Conservation (phyloP, 2,329 filamentous ascomycete genomes). For the Remersonia thermophila region DNA sequence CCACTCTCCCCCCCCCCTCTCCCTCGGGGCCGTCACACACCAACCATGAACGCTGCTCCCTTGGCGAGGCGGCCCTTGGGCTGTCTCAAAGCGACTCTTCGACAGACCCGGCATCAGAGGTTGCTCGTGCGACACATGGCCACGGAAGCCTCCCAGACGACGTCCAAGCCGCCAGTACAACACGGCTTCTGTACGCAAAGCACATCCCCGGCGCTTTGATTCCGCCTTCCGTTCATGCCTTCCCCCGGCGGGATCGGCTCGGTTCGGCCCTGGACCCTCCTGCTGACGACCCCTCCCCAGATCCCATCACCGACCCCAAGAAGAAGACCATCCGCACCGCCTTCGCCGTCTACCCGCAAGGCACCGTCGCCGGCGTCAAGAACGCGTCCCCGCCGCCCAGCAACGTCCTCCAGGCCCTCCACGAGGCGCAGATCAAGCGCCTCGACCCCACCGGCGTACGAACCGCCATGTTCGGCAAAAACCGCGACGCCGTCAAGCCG, state of each 20-base stretch:
- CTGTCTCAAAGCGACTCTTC: conserved; percentile 55
- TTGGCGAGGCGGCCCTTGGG: conserved; percentile 51
- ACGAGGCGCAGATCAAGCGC: conserved; percentile 52
- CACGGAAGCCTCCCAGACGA: conserved; percentile 20
- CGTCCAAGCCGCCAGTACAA: conserved; percentile 18
- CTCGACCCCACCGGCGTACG: conserved; percentile 82
- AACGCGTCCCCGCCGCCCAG: conserved; percentile 11
- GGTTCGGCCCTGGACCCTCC: not conserved
- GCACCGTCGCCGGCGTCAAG: conserved; percentile 7
- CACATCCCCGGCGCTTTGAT: no score
- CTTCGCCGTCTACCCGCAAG: conserved; percentile 35
- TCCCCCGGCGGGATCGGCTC: not conserved
- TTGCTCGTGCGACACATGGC: conserved; percentile 35
- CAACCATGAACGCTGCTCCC: conserved; percentile 47
- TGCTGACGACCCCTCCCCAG: no score
- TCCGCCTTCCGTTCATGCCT: not conserved
- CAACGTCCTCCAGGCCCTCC: conserved; percentile 56
- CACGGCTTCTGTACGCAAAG: conserved; percentile 20
- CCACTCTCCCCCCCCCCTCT: not conserved
- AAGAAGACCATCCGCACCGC: conserved; percentile 26
- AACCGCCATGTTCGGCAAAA: conserved; percentile 59
- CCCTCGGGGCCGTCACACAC: conserved; percentile 4
- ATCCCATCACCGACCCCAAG: conserved; percentile 19
- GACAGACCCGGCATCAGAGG: conserved; percentile 42
- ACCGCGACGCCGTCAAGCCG: conserved; percentile 61